Evolutionary conservation across 768 basidiomycete genomes (phyloP).

Genomic region (Agrocybe praecox): DNA sequence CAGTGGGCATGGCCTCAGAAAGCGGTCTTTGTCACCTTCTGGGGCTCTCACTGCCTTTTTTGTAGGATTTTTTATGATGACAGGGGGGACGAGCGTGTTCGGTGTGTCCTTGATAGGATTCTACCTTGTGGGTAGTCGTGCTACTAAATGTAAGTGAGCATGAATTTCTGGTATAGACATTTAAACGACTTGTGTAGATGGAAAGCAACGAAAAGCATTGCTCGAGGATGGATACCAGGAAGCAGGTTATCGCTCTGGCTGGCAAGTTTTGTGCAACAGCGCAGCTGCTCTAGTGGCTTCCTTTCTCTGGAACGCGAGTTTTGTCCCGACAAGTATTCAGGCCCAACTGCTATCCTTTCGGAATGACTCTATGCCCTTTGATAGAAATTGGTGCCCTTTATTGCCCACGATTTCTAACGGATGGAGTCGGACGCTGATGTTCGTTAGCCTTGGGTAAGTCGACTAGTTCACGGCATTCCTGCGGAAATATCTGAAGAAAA

Average conservation of each 20-base stretch:
- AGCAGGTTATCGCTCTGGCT: constrained; percentile 70
- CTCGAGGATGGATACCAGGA: constrained; percentile 81
- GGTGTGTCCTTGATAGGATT: constrained; percentile 72
- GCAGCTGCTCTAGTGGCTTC: constrained; percentile 61
- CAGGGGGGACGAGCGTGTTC: constrained; percentile 65
- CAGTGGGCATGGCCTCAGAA: constrained; percentile 69
- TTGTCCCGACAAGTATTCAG: constrained; percentile 45
- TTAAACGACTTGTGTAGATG: constrained; percentile 43
- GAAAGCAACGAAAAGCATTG: constrained; percentile 71
- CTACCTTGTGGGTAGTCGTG: constrained; percentile 79
- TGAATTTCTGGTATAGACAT: background rate
- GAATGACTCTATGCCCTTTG: constrained; percentile 15
- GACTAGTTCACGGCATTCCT: background rate
- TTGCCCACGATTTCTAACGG: constrained; percentile 44
- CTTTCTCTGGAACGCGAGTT: constrained; percentile 64
- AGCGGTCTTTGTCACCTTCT: constrained; percentile 72
- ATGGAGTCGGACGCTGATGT: constrained; percentile 63
- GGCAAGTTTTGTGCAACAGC: constrained; percentile 87
- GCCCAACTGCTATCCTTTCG: constrained; percentile 26
- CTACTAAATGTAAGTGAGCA: constrained; percentile 70
- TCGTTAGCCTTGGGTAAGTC: constrained; percentile 66
- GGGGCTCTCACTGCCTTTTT: constrained; percentile 79
- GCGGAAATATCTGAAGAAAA: background rate
- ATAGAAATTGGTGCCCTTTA: constrained; percentile 61
- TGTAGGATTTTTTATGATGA: constrained; percentile 75